Conservation (phyloP, 441 rosid genomes). For the Eruca vesicaria region DNA sequence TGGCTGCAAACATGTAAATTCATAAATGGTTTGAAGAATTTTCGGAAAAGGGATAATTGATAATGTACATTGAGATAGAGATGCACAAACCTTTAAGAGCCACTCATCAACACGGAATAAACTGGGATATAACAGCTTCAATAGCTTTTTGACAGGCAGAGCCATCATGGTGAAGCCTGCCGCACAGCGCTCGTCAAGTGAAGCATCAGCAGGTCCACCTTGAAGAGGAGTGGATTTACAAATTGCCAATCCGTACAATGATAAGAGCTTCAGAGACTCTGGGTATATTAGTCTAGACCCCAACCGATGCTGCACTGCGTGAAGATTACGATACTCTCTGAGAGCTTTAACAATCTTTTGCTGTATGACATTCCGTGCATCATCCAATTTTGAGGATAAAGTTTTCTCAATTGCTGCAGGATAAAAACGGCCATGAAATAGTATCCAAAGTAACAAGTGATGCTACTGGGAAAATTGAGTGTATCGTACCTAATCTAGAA, state of each 20-base stretch:
- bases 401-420: slow-evolving; percentile 93
- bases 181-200: slow-evolving; percentile 91
- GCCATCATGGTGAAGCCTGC: slow-evolving; percentile 93
- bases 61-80: not conserved
- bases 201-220: slow-evolving; percentile 88
- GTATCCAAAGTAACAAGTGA: slow-evolving; percentile 24
- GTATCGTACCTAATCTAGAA: slow-evolving; percentile 73
- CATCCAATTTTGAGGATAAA: slow-evolving; percentile 84
- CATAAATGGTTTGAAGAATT: slow-evolving; percentile 2
- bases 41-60: not conserved
- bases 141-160: slow-evolving; percentile 75
- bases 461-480: slow-evolving; percentile 14
- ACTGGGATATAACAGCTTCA: slow-evolving; percentile 86
- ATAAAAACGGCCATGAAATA: slow-evolving; percentile 26
- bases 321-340: slow-evolving; percentile 82
- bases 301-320: slow-evolving; percentile 91
- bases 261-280: slow-evolving; percentile 77
- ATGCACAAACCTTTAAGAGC: slow-evolving; percentile 62
- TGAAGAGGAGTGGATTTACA: slow-evolving; percentile 76
- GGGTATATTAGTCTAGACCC: slow-evolving; percentile 93
- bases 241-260: slow-evolving; percentile 84
- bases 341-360: slow-evolving; percentile 90
- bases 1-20: slow-evolving; percentile 47
- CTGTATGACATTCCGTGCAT: slow-evolving; percentile 76
- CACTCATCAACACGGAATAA: slow-evolving; percentile 82